phyloP scores from a whole-genome alignment of 2,329 filamentous ascomycete genomes.

The Cytospora piceae region DNA sequence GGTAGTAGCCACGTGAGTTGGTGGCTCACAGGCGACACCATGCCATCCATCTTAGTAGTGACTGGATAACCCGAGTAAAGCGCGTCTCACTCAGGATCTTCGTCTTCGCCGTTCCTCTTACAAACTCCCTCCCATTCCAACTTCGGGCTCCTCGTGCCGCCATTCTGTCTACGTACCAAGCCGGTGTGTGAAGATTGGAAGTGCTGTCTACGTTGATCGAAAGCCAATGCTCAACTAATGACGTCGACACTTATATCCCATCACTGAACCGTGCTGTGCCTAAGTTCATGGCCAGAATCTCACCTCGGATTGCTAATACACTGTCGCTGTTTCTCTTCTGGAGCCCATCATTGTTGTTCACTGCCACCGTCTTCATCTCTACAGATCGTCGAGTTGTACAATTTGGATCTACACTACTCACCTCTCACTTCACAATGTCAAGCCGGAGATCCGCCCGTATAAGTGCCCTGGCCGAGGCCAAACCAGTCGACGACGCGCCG shows the following conservation, averaged over 20 bases:
- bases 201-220: neutral
- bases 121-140: neutral
- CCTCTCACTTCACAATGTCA: slow-evolving; percentile 34
- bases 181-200: neutral
- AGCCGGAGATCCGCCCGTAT: slow-evolving; percentile 46
- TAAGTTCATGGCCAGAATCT: neutral
- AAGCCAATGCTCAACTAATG: slow-evolving; percentile 6
- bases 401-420: neutral
- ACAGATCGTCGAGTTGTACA: neutral
- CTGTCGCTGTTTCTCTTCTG: neutral
- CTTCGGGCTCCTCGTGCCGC: neutral
- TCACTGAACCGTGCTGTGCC: slow-evolving; percentile 2
- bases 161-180: neutral
- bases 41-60: neutral
- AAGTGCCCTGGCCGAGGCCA: slow-evolving; percentile 37
- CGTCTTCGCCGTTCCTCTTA: neutral
- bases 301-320: neutral
- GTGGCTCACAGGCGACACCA: slow-evolving; percentile 24
- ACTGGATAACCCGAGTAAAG: slow-evolving; percentile 22
- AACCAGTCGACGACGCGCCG: slow-evolving; percentile 21
- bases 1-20: slow-evolving; percentile 26
- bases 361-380: neutral
- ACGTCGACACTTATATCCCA: slow-evolving; percentile 13
- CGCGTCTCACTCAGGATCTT: slow-evolving; percentile 20
- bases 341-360: no score